Evolutionary conservation across 2,329 filamentous ascomycete genomes (phyloP).

Genomic region (Chalaropsis thielavioides): DNA sequence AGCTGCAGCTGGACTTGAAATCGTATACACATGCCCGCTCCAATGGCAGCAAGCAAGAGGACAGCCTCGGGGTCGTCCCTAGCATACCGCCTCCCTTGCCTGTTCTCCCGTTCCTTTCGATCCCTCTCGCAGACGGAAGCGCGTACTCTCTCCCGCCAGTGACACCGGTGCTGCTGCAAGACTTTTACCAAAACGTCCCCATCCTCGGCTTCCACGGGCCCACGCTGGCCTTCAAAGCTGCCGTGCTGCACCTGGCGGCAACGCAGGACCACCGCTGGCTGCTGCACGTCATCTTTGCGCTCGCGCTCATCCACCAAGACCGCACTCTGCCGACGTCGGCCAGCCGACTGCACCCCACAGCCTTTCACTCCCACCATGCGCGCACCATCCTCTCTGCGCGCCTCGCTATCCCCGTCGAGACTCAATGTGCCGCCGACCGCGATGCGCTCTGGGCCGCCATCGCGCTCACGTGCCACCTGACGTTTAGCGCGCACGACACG

Average conservation of each 20-base stretch:
- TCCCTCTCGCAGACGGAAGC: slow-evolving; percentile 9
- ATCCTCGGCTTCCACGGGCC: not conserved
- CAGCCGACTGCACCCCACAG: slow-evolving; percentile 24
- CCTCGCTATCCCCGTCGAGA: slow-evolving; percentile 23
- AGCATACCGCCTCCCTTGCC: not conserved
- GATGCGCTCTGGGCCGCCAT: slow-evolving; percentile 36
- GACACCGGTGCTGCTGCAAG: not conserved
- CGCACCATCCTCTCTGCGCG: slow-evolving; percentile 34
- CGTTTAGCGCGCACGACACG: slow-evolving; percentile 32
- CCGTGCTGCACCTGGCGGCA: slow-evolving; percentile 9
- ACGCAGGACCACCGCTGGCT: slow-evolving; percentile 20
- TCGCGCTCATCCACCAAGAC: slow-evolving; percentile 19
- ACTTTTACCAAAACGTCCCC: not conserved
- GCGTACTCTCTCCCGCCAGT: not conserved
- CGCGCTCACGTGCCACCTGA: slow-evolving; percentile 32
- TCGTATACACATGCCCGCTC: not conserved
- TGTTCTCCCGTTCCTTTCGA: not conserved
- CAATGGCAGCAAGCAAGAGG: not conserved
- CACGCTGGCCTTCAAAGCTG: not conserved
- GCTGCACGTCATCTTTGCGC: slow-evolving; percentile 10
- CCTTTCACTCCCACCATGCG: slow-evolving; percentile 34
- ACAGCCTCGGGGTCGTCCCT: not conserved
- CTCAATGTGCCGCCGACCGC: slow-evolving; percentile 26
- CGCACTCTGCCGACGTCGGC: slow-evolving; percentile 17
- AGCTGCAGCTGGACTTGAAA: not conserved